A percentile compares a stretch with the other conserved stretches of the same genome.
Evolutionary conservation across 2,329 filamentous ascomycete genomes (phyloP).

Genomic region (Stromatinia cepivora): DNA sequence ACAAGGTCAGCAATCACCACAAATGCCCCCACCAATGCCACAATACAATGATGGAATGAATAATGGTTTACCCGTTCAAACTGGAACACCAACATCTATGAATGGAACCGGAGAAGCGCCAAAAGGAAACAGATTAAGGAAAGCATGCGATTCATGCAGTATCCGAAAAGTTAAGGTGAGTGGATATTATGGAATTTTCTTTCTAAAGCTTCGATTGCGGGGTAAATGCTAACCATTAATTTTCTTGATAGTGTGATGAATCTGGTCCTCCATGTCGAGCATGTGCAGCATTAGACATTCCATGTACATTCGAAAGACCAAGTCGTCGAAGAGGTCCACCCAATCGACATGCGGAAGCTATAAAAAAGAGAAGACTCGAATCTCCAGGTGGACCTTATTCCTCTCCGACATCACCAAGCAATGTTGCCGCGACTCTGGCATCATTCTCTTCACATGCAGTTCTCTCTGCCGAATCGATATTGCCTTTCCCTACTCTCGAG

Average conservation of each 20-base stretch:
- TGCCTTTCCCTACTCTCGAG: slow-evolving; percentile 66
- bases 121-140: slow-evolving; percentile 46
- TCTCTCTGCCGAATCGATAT: slow-evolving; percentile 68
- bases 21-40: slow-evolving; percentile 23
- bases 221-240: slow-evolving; percentile 23
- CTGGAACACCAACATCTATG: slow-evolving; percentile 24
- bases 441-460: slow-evolving; percentile 41
- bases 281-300: slow-evolving; percentile 64
- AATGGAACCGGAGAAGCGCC: slow-evolving; percentile 31
- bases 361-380: slow-evolving; percentile 59
- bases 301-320: slow-evolving; percentile 65
- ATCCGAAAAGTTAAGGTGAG: slow-evolving; percentile 54
- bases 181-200: slow-evolving; percentile 9
- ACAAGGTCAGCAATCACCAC: slow-evolving; percentile 27
- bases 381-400: slow-evolving; percentile 31
- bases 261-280: slow-evolving; percentile 65
- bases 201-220: neutral
- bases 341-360: slow-evolving; percentile 65
- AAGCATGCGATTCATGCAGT: slow-evolving; percentile 55
- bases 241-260: slow-evolving; percentile 57
- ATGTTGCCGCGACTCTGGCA: slow-evolving; percentile 39
- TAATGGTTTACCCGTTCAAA: slow-evolving; percentile 25
- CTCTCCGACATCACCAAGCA: slow-evolving; percentile 38
- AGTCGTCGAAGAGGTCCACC: slow-evolving; percentile 64
- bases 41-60: slow-evolving; percentile 29